These are phyloP conservation scores for Pezicula neosporulosa DNA, from an alignment of 2,329 filamentous ascomycete genomes.

Conservation along the genomic window DNA sequence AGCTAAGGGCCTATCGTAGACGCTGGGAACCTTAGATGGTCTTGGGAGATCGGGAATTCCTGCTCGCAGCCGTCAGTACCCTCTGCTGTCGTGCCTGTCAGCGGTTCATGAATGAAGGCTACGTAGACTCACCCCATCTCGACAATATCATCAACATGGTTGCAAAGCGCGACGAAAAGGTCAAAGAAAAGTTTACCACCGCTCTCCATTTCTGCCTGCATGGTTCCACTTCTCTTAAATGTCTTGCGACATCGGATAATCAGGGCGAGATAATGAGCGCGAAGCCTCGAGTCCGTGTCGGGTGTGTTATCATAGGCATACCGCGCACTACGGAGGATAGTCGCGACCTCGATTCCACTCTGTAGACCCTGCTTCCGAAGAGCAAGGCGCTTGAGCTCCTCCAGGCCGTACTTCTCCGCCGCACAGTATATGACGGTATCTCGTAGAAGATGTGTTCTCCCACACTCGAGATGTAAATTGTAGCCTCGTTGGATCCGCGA, in stretches of 20 bases:
- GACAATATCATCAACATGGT: constrained; percentile 94
- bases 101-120: constrained; percentile 12
- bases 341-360: constrained; percentile 85
- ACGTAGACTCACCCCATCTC: constrained; percentile 56
- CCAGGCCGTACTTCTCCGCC: constrained; percentile 85
- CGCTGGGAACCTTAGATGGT: constrained; percentile 42
- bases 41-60: constrained; percentile 48
- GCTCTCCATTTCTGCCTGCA: constrained; percentile 98
- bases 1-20: constrained; percentile 25
- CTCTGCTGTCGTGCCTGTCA: constrained; percentile 11
- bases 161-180: constrained; percentile 96
- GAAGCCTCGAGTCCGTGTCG: constrained; percentile 85
- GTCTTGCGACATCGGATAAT: constrained; percentile 97
- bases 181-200: constrained; percentile 94
- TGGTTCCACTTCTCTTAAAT: constrained; percentile 96
- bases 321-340: constrained; percentile 87
- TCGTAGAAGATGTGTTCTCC: constrained; percentile 73
- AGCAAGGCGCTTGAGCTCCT: constrained; percentile 86
- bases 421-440: constrained; percentile 95
- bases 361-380: constrained; percentile 91
- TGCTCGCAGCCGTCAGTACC: constrained; percentile 24
- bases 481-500: constrained; percentile 66
- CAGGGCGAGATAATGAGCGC: constrained; percentile 94
- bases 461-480: constrained; percentile 72
- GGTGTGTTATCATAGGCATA: constrained; percentile 96